phyloP scores from a whole-genome alignment of 768 basidiomycete genomes.

The Hirschioporus abietinus region DNA sequence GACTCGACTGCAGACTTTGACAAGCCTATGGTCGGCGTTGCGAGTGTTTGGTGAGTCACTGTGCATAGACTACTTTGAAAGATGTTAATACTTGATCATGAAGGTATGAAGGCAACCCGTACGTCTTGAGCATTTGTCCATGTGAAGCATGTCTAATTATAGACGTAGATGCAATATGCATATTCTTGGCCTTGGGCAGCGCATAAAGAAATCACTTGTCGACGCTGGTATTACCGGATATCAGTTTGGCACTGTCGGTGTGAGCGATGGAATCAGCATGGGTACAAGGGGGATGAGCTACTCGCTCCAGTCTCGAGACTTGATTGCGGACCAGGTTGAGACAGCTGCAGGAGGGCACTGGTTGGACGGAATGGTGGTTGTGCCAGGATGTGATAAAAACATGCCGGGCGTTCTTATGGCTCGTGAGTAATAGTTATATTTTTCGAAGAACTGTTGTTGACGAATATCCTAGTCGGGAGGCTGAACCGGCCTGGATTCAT shows the following conservation, averaged over 20 bases:
- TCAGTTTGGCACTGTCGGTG: constrained; percentile 96
- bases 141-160: constrained; percentile 7
- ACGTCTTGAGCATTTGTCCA: constrained; percentile 28
- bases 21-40: constrained; percentile 97
- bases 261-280: constrained; percentile 99
- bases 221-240: constrained; percentile 80
- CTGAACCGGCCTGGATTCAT: constrained; percentile 95
- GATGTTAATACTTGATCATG: background rate
- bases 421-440: constrained; percentile 45
- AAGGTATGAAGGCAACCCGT: constrained; percentile 99
- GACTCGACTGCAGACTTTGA: constrained; percentile 75
- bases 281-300: constrained; percentile 91
- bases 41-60: constrained; percentile 81
- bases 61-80: background rate
- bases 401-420: constrained; percentile 99
- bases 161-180: constrained; percentile 85
- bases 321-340: constrained; percentile 97
- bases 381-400: constrained; percentile 99
- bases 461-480: constrained; percentile 62
- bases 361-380: constrained; percentile 95
- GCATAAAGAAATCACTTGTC: constrained; percentile 75
- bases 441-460: constrained; percentile 6
- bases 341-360: constrained; percentile 95
- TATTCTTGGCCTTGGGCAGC: constrained; percentile 81
- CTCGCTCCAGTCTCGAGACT: constrained; percentile 95